Evolutionary conservation across 163 green algal species (phyloP).

Genomic region (Chlamydomonas reinhardtii): DNA sequence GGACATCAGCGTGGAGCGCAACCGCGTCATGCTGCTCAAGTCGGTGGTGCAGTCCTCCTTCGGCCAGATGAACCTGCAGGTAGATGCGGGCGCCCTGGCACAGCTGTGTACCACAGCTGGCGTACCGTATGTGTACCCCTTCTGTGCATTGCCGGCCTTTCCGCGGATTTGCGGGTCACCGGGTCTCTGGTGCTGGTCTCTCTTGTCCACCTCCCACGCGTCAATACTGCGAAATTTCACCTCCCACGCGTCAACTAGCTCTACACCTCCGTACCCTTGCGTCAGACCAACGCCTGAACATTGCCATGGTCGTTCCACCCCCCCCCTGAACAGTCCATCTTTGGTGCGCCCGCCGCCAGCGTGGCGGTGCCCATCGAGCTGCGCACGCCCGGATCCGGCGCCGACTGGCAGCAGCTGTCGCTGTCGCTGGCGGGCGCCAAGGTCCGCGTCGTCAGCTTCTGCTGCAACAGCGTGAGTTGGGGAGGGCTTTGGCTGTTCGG

Average conservation of each 20-base stretch:
- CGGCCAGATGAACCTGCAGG: not conserved
- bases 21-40: not conserved
- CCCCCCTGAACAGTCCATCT: not conserved
- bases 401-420: not conserved
- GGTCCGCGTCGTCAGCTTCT: not conserved
- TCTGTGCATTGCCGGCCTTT: too few relatives aligned
- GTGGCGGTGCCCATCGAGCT: not conserved
- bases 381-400: not conserved
- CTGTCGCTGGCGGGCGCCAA: not conserved
- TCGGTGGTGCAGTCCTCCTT: not conserved
- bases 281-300: too few relatives aligned
- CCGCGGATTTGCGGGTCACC: too few relatives aligned
- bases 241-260: too few relatives aligned
- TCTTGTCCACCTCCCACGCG: constrained; percentile 24
- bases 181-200: too few relatives aligned
- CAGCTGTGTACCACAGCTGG: too few relatives aligned
- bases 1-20: not conserved
- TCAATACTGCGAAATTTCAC: not conserved
- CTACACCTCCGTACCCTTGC: too few relatives aligned
- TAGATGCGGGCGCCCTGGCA: too few relatives aligned
- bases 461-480: not conserved
- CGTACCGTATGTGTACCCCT: too few relatives aligned
- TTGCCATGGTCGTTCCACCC: too few relatives aligned
- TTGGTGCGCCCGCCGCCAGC: not conserved
- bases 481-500: too few relatives aligned